Evolutionary conservation across 345 rosid species (phyloP).

Genomic region (Psidium guajava): DNA sequence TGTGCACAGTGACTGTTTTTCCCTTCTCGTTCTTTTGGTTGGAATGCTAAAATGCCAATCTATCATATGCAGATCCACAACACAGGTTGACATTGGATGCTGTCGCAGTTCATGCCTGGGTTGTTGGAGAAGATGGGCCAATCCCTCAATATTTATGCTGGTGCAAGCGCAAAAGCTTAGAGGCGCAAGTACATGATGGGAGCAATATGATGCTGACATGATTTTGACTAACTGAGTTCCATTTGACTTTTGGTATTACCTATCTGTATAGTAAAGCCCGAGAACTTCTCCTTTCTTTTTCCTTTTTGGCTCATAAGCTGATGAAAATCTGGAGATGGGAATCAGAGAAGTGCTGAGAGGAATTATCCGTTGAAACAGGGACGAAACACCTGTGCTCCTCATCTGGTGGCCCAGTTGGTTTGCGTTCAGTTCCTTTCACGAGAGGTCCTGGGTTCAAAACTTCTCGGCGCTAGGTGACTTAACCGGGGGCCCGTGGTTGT

Average conservation of each 20-base stretch:
- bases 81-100: constrained; percentile 61
- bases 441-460: too few species aligned
- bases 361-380: background rate
- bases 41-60: background rate
- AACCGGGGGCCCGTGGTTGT: too few species aligned
- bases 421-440: too few species aligned
- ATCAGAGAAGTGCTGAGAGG: background rate
- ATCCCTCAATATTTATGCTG: constrained; percentile 59
- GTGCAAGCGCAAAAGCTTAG: constrained; percentile 58
- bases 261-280: constrained; percentile 14
- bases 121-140: constrained; percentile 56
- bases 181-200: constrained; percentile 16
- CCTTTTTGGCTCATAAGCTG: background rate
- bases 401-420: too few species aligned
- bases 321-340: background rate
- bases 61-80: constrained; percentile 49
- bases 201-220: constrained; percentile 5
- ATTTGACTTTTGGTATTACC: constrained; percentile 1
- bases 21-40: background rate
- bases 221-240: constrained; percentile 1
- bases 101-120: constrained; percentile 72
- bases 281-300: background rate
- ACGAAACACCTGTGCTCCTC: background rate
- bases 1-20: background rate
- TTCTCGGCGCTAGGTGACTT: too few species aligned